Base-by-base conservation (phyloP, 306 rosid genomes). In the Dalbergia cultrata region DNA sequence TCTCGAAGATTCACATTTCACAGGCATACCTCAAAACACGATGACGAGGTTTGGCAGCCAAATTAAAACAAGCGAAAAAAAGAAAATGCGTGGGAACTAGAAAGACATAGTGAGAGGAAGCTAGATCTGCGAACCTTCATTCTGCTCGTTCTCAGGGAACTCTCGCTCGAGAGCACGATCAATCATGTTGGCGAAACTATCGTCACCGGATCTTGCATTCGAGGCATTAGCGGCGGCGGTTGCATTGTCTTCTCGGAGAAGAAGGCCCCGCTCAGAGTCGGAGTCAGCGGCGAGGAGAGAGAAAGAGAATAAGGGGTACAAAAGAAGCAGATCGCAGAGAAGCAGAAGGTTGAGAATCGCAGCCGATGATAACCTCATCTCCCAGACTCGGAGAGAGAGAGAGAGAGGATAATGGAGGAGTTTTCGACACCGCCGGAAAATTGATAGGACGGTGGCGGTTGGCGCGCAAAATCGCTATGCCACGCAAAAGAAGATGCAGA, bases 161-260 rank as follows among this genome's bases (percentile, higher is more conserved):
- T 95, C 98, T 62, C 93, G 78, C 76, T 90, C 90, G 8, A 93
- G 91, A 73, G 99, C 99, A 70, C 94, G 98, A 87, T 95, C 99
- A 80, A 95, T 90, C 91, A 93, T 91, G 85, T 82, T 85, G 34
- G 97, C 98, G 67, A 95, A 86, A 83, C 98, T 93, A 39, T 88
- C 91, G 1, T 70, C 95, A 14, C 58, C 54, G 86, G 98, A 92
- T 90, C 94, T 86, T 68, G 77, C 84, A 7, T 79, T 86, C 39
- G 93, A 88, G 14, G 86, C 90, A 87, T 93, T 95, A 7, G 68
- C 83, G 37, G 13, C 31, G 45, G 73, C 71, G 67, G 90, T 88
- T 50, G 76, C 91, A 86, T 91, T 91, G 85, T 76, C 72, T 83
- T 70, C 92, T 45, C 39, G 63, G 37, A 74, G n/a, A 26, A 84